Evolutionary conservation across 2,329 filamentous ascomycete species (phyloP).

Genomic region (Raffaelea arxii): DNA sequence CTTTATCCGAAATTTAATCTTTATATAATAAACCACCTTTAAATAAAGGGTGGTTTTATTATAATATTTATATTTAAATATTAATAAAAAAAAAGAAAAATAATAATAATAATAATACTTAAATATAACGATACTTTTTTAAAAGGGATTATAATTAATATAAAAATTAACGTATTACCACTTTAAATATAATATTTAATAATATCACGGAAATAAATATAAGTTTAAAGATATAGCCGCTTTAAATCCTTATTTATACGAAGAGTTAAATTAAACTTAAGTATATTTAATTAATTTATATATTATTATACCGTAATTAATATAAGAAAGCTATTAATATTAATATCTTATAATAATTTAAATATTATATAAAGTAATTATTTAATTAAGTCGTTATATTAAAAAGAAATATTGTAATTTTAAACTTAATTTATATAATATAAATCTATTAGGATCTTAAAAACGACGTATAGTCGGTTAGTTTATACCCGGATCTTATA

Average conservation of each 20-base stretch:
- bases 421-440: slow-evolving; percentile 1
- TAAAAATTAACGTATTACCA: neutral
- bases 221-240: too few relatives aligned
- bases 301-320: too few relatives aligned
- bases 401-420: neutral
- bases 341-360: neutral
- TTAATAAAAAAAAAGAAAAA: neutral
- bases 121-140: neutral
- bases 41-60: too few relatives aligned
- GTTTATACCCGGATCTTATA: neutral
- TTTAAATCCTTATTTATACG: neutral
- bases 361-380: neutral
- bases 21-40: too few relatives aligned
- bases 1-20: neutral
- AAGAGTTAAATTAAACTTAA: neutral
- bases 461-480: neutral
- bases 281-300: neutral
- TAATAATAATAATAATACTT: too few relatives aligned
- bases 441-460: neutral
- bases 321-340: neutral
- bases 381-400: neutral
- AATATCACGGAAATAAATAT: neutral
- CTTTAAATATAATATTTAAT: neutral
- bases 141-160: neutral
- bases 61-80: neutral